Percentiles rank a stretch among this genome's conserved stretches.
Evolutionary conservation across 139 green algal species (phyloP).

Genomic region (Zygnema circumcarinatum): DNA sequence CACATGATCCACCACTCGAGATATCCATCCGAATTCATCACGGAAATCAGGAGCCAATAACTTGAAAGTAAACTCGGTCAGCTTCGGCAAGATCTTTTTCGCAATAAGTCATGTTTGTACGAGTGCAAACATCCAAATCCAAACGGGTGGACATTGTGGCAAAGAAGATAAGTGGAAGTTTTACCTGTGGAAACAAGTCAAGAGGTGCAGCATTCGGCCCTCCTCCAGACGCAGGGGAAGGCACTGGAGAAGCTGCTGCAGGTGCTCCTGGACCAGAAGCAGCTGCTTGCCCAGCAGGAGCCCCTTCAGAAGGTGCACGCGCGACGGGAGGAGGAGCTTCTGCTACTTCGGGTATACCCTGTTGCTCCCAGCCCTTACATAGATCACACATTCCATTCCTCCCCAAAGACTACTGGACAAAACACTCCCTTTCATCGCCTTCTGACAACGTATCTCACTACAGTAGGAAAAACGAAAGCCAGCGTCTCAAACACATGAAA

Average conservation of each 20-base stretch:
- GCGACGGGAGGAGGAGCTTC: slow-evolving; percentile 39
- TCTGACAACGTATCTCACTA: too few relatives aligned
- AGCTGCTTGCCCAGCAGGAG: slow-evolving; percentile 31
- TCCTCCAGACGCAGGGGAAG: slow-evolving; percentile 13
- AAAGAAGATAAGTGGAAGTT: background rate
- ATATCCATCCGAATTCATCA: too few relatives aligned
- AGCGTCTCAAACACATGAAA: too few relatives aligned
- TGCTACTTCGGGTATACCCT: slow-evolving; percentile 78
- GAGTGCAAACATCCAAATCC: too few relatives aligned
- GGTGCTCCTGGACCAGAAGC: slow-evolving; percentile 26
- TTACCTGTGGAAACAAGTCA: slow-evolving; percentile 80
- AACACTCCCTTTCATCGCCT: too few relatives aligned
- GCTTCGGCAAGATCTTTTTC: too few relatives aligned
- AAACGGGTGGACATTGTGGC: too few relatives aligned
- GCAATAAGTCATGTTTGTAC: too few relatives aligned
- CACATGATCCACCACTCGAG: too few relatives aligned
- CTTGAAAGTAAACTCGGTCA: too few relatives aligned
- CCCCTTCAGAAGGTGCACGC: slow-evolving; percentile 45
- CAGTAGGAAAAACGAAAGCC: too few relatives aligned
- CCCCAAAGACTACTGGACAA: background rate
- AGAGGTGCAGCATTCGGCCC: slow-evolving; percentile 80
- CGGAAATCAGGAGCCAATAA: too few relatives aligned
- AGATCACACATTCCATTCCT: background rate
- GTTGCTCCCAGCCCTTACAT: background rate
- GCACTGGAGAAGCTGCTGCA: background rate